Evolutionary conservation across 176 grass and related monocot species (phyloP), one percentile per base, ranked within the genome.

Genomic region (Oryza nivara): DNA sequence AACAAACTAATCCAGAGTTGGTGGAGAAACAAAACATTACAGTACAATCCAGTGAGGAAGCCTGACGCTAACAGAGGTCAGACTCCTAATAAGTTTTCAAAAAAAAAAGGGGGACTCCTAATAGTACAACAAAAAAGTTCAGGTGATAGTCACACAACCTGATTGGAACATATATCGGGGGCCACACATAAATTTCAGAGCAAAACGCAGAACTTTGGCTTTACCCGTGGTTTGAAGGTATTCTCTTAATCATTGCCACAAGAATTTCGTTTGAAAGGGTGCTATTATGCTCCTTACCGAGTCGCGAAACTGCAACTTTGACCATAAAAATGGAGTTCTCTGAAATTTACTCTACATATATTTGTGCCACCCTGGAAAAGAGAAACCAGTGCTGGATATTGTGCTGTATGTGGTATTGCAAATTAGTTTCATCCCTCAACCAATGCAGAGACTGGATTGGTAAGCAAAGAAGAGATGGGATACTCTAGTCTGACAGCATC

Each of bases 401-500:
- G n/a, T 2, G 11, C 52, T 64, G 20, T 19, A 22, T 61, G 4
- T 11, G 44, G 64, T 51, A 22, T 16, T 69, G 76, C 11, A 75
- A 51, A 63, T 70, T 63, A 11, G 12, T 11, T 2, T 20, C 63
- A 73, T 47, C 47, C 22, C 71, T 74, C 41, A 15, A 6, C 25
- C 16, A 14, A 47, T 13, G 6, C 76, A 3, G 36, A 38, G 77
- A 7, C 16, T 67, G 52, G 22, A 35, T 45, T 60, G 63, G 25
- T 17, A 51, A 78, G 26, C 1, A 11, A 10, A 49, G 1, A 26
- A 11, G 3, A 17, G 23, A 65, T 10, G 41, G 22, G 9, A 49
- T 58, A 44, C 58, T 52, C 73, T 82, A 78, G 3, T 89, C 88
- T 35, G 82, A 34, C 67, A 93, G 91, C 71, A 93, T 81, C 58